phyloP scores from a whole-genome alignment of 495 filamentous ascomycete species.

The Neurospora sp. region DNA sequence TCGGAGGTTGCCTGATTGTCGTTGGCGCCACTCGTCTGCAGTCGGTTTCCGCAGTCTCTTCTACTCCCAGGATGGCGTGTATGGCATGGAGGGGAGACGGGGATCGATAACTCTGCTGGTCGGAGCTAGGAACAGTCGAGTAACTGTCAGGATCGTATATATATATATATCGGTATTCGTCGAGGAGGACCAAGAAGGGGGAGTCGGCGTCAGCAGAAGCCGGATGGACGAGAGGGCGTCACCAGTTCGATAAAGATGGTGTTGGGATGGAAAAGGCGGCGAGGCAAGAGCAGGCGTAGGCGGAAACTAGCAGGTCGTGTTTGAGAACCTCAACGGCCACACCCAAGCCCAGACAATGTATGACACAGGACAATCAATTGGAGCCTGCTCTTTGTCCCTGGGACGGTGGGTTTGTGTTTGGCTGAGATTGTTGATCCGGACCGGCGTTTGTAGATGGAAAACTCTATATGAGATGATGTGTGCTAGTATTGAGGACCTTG shows the following conservation, averaged over 20 bases:
- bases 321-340: neutral
- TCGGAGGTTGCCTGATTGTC: neutral
- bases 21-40: neutral
- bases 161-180: neutral
- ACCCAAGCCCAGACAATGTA: neutral
- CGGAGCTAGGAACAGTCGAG: neutral
- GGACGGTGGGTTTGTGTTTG: neutral
- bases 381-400: neutral
- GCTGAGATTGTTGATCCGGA: neutral
- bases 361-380: neutral
- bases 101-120: neutral
- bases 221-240: neutral
- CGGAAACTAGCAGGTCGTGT: neutral
- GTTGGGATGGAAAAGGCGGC: neutral
- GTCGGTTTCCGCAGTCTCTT: neutral
- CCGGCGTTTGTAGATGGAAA: neutral
- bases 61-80: neutral
- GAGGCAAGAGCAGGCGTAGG: neutral
- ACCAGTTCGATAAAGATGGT: neutral
- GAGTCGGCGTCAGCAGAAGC: neutral
- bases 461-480: neutral
- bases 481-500: neutral
- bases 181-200: neutral
- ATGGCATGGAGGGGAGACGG: neutral
- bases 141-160: neutral